phyloP scores from a whole-genome alignment of 2,329 filamentous ascomycete species.

The Phialophora expanda region DNA sequence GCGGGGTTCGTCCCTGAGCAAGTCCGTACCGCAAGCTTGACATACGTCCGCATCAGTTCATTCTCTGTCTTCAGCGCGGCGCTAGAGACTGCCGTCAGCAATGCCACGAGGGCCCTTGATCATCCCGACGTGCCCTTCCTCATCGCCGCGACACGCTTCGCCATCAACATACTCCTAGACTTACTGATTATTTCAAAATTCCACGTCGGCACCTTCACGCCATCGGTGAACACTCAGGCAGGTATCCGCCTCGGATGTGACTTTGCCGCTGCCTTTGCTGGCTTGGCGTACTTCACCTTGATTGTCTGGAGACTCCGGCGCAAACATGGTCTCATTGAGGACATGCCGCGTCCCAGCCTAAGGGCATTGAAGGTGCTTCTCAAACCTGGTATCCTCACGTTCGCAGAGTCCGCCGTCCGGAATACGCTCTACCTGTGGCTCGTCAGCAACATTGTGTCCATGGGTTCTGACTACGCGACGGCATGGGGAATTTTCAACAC shows the following conservation, averaged over 20 bases:
- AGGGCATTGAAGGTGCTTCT: slow-evolving; percentile 57
- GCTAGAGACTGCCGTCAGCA: slow-evolving; percentile 66
- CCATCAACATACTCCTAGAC: slow-evolving; percentile 70
- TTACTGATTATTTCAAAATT: slow-evolving; percentile 68
- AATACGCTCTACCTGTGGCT: slow-evolving; percentile 76
- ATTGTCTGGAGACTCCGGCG: slow-evolving; percentile 27
- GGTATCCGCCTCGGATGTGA: slow-evolving; percentile 67
- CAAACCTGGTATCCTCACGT: slow-evolving; percentile 64
- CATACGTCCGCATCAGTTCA: slow-evolving; percentile 68
- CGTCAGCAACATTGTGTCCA: slow-evolving; percentile 65
- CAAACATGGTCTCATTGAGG: slow-evolving; percentile 25
- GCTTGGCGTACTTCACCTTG: slow-evolving; percentile 64
- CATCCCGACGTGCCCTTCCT: slow-evolving; percentile 71
- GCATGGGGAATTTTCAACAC: slow-evolving; percentile 77
- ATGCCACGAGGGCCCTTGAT: slow-evolving; percentile 68
- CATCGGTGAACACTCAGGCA: slow-evolving; percentile 69
- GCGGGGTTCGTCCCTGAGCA: slow-evolving; percentile 66
- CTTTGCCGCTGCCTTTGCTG: slow-evolving; percentile 59
- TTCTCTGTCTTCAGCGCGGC: slow-evolving; percentile 68
- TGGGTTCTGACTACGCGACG: slow-evolving; percentile 70
- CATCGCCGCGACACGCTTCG: slow-evolving; percentile 68
- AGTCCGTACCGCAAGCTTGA: slow-evolving; percentile 62
- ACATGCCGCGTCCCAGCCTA: slow-evolving; percentile 46
- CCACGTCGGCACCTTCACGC: slow-evolving; percentile 45
- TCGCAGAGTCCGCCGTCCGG: slow-evolving; percentile 68